Evolutionary conservation across 768 basidiomycete species (phyloP), one percentile per base, ranked within the genome.

Genomic region (Hemileccinum impolitum): DNA sequence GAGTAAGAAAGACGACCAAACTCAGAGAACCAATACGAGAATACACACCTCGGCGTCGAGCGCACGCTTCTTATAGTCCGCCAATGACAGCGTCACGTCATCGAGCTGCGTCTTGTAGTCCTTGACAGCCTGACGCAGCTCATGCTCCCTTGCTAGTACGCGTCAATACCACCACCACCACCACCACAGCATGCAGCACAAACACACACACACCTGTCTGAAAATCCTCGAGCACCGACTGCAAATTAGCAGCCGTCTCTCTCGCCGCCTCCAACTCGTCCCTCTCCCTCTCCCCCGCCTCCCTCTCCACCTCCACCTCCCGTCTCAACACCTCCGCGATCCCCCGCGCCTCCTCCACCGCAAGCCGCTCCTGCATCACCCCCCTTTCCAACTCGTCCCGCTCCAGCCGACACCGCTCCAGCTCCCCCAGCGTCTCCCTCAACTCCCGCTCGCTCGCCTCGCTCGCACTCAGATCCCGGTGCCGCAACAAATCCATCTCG

Each of bases 171-270:
- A 28, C 26, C 12, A 25, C 17, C 25, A 19, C n/a, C 35, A n/a
- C n/a, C n/a, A n/a, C n/a, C n/a, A n/a, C n/a, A 38, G 21, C 5
- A 3, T 6, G 6, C 23, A 17, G 14, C 39, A 31, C 35, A 25
- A 45, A 47, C 40, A 37, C 23, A 3, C 71, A 41, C 87, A 50
- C 58, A 94, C 95, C 87, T 45, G 84, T 75, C 70, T 98, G 93
- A 70, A 98, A 99, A 69, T 98, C 96, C 62, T 91, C 86, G 59
- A 99, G 70, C 4, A 99, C 96, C 3, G 87, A 86, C 65, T 97
- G 90, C 50, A 99, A 66, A 69, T 98, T 98, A 7, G 69, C 73
- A 4, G 84, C 80, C 59, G 85, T 88, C 70, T 90, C 85, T 53
- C 74, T 74, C 57, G 91, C 90, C 17, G 71, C 66, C 52, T 84